Evolutionary conservation across 805 yeast species (phyloP), one percentile per base, ranked within the genome.

Genomic region (Ogataea haglerorum): DNA sequence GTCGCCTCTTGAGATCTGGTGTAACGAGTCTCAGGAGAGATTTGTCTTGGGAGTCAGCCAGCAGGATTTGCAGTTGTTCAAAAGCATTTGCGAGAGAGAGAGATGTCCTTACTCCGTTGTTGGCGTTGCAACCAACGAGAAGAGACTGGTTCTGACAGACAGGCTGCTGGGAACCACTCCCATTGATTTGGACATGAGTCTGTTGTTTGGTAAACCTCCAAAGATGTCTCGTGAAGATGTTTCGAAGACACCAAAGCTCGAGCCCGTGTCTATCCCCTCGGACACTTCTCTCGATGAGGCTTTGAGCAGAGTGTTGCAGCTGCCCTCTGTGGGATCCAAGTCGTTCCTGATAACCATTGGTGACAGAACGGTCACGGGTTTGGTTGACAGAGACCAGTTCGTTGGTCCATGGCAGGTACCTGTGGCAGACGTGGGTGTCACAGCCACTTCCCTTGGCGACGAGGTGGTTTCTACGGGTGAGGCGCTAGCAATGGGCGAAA

Each of bases 381-480:
- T 93, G 53, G 83, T 93, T 47, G 98, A 95, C 57, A 82, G 99
- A 62, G 99, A 93, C 64, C 99, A 93, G 70, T 82, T 90, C 82
- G 98, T 93, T 45, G 99, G 99, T 28, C 98, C 98, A 60, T 93
- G 98, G 98, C 99, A 93, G 72, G 93, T 85, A 8, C 99, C 99
- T 35, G 98, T 93, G 23, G 93, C 98, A 13, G 98, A 93, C 61
- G 97, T 90, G 40, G 98, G 96, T 68, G 96, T 93, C 39, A 90
- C 98, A 17, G 84, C 85, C 45, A 82, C 97, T 0, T 85, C 96
- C 2, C 72, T 88, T 37, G 96, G 96, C 58, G 84, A 80, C 38
- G 70, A 73, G 5, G 61, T 84, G 37, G 64, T 82, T 47, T 51
- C 67, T 3, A 82, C 95, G n/a, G 99, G 99, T 72, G 99, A 93